Evolutionary conservation across 176 grass and related monocot species (phyloP).

Genomic region (Zoysia pacifica): DNA sequence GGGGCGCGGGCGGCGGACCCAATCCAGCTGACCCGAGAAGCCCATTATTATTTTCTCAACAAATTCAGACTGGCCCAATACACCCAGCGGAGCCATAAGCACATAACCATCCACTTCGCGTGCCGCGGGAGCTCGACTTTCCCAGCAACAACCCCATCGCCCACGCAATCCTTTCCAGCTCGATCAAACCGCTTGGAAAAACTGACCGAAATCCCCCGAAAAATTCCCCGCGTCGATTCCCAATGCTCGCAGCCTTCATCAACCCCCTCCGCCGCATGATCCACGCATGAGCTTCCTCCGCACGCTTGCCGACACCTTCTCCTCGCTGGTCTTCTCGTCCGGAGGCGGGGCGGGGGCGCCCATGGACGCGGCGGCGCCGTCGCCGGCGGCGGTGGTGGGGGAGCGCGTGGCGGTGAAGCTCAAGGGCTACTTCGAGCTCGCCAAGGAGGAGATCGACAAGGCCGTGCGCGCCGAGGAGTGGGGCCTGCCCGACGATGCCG

Average conservation of each 20-base stretch:
- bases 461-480: constrained; percentile 92
- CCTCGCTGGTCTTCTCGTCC: constrained; percentile 30
- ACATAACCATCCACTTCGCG: not conserved
- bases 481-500: constrained; percentile 70
- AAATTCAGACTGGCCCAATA: too few species aligned
- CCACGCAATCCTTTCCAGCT: constrained; percentile 32
- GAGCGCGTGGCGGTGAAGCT: constrained; percentile 88
- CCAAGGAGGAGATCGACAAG: constrained; percentile 98
- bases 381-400: constrained; percentile 59
- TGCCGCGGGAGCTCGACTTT: constrained; percentile 15
- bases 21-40: too few species aligned
- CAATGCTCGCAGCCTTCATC: constrained; percentile 2
- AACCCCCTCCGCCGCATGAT: not conserved
- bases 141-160: constrained; percentile 14
- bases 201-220: constrained; percentile 12
- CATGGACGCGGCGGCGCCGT: constrained; percentile 40
- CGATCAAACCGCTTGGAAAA: constrained; percentile 23
- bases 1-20: not conserved
- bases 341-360: not conserved
- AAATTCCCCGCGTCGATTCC: not conserved
- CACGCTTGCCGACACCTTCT: constrained; percentile 54
- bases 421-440: constrained; percentile 93
- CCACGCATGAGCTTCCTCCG: constrained; percentile 67
- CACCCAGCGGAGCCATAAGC: too few species aligned
- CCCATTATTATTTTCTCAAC: too few species aligned